Conservation (phyloP, 1,284 basidiomycete species). For the Ceratobasidium sp. region DNA sequence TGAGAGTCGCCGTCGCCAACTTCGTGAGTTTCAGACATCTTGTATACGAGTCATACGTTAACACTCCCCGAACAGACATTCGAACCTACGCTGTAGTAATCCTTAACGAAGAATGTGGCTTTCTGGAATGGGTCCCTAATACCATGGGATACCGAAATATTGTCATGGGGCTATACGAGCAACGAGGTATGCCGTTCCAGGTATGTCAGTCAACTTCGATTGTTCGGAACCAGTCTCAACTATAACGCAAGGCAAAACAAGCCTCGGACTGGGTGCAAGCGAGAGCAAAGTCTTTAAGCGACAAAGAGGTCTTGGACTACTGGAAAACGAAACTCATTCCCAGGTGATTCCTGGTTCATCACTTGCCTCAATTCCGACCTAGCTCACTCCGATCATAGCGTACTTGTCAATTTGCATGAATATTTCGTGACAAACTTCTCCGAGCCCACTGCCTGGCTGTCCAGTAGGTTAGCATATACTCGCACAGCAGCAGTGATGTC, state of each 20-base stretch:
- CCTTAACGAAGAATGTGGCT: conserved; percentile 96
- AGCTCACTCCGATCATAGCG: conserved; percentile 64
- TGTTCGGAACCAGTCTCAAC: background rate
- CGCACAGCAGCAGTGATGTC: conserved; percentile 95
- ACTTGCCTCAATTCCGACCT: conserved; percentile 59
- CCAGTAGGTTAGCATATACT: conserved; percentile 95
- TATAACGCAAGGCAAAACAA: conserved; percentile 14
- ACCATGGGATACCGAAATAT: conserved; percentile 89
- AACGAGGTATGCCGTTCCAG: conserved; percentile 72
- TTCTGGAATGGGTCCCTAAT: conserved; percentile 99
- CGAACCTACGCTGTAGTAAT: conserved; percentile 97
- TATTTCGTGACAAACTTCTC: conserved; percentile 99
- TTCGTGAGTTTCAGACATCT: conserved; percentile 70
- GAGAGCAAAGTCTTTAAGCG: conserved; percentile 25
- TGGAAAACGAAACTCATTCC: conserved; percentile 61
- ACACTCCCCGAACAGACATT: conserved; percentile 74
- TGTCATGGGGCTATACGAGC: conserved; percentile 79
- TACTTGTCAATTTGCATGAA: conserved; percentile 76
- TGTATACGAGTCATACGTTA: background rate
- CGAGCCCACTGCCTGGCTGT: conserved; percentile 96
- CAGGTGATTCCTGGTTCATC: conserved; percentile 59
- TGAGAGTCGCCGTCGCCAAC: conserved; percentile 89
- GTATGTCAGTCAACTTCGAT: conserved; percentile 61
- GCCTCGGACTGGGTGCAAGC: conserved; percentile 44
- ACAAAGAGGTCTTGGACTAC: conserved; percentile 37